These are phyloP conservation scores for Peterozyma toletana DNA, from an alignment of 805 yeast genomes.

Conservation along the genomic window DNA sequence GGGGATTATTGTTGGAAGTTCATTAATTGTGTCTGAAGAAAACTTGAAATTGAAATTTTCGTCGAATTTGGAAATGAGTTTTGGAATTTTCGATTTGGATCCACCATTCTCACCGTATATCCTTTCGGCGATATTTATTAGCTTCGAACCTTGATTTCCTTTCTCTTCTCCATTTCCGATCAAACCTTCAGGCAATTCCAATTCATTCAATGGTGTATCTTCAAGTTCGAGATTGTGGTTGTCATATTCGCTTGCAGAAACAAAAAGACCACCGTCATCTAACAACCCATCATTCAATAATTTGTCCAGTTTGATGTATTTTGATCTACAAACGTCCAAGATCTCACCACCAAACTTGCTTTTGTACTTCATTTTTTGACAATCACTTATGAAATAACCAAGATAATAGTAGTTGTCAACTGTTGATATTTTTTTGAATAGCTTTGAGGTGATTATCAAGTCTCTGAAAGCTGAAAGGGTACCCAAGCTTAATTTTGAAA, in stretches of 20 bases:
- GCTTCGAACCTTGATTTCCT: background rate
- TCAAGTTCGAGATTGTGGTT: background rate
- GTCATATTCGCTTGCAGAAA: slow-evolving; percentile 1
- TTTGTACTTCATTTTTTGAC: slow-evolving; percentile 79
- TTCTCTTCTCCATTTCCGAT: background rate
- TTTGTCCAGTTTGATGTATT: slow-evolving; percentile 30
- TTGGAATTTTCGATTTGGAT: slow-evolving; percentile 11
- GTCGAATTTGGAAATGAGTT: background rate
- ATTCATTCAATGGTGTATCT: background rate
- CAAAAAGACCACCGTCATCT: slow-evolving; percentile 23
- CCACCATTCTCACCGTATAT: slow-evolving; percentile 30
- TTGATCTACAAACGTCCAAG: slow-evolving; percentile 44
- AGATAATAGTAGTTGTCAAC: slow-evolving; percentile 51
- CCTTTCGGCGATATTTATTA: slow-evolving; percentile 22
- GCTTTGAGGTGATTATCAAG: slow-evolving; percentile 41
- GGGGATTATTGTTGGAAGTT: slow-evolving; percentile 38
- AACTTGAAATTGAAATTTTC: background rate
- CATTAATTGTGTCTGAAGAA: background rate
- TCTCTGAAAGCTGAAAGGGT: slow-evolving; percentile 73
- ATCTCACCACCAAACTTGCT: slow-evolving; percentile 71
- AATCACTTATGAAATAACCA: slow-evolving; percentile 76
- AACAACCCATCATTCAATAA: slow-evolving; percentile 18
- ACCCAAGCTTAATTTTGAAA: slow-evolving; percentile 63
- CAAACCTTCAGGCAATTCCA: slow-evolving; percentile 1
- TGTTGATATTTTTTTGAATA: slow-evolving; percentile 20